Percentiles rank a stretch among this genome's conserved stretches.
phyloP scores from a whole-genome alignment of 495 filamentous ascomycete species.

The Copromyces sp. region DNA sequence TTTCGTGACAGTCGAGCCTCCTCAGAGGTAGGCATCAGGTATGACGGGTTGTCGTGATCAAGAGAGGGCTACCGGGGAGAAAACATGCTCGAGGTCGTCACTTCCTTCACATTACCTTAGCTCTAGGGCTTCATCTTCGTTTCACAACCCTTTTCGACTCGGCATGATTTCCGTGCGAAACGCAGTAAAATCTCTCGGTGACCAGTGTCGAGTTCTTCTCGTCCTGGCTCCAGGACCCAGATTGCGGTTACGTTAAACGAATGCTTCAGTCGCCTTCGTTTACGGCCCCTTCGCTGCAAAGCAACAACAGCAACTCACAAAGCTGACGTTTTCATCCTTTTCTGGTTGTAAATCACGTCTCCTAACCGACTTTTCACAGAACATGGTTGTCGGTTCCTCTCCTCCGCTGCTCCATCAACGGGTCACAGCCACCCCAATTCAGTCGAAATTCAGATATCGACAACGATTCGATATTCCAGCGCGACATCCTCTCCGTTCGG shows the following conservation, averaged over 20 bases:
- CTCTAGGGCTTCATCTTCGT: neutral
- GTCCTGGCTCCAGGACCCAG: neutral
- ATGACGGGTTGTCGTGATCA: neutral
- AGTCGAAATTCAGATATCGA: neutral
- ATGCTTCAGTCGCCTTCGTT: neutral
- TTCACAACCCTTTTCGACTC: neutral
- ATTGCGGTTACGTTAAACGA: neutral
- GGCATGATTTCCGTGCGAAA: neutral
- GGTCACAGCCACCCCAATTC: neutral
- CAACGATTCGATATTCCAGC: neutral
- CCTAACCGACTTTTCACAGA: neutral
- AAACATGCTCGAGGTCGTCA: neutral
- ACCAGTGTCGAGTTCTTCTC: neutral
- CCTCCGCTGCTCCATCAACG: neutral
- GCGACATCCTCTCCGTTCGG: neutral
- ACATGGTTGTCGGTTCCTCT: neutral
- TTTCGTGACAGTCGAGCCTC: no score
- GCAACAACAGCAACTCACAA: neutral
- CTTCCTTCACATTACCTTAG: neutral
- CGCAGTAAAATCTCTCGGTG: neutral
- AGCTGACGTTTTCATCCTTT: neutral
- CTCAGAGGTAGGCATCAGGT: neutral
- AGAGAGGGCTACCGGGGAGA: neutral
- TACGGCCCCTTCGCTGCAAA: neutral
- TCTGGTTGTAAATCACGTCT: neutral